Conservation (phyloP, 257 asterid genomes). For the Solanum clarkiae region DNA sequence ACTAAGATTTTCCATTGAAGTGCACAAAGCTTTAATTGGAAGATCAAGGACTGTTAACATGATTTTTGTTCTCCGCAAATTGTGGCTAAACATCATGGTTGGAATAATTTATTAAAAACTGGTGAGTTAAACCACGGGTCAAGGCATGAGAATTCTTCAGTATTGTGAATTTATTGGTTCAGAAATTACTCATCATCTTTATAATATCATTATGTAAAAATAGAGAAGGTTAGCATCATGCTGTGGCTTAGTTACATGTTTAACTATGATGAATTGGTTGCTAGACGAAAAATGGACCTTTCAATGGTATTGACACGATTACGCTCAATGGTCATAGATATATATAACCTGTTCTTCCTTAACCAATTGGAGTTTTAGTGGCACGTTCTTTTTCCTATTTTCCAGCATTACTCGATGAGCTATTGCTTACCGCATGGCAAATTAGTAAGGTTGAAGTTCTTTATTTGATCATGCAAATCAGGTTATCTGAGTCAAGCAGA, state of each 20-base stretch:
- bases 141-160: background rate
- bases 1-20: background rate
- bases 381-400: background rate
- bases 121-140: background rate
- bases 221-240: background rate
- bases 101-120: background rate
- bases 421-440: background rate
- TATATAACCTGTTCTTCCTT: background rate
- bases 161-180: background rate
- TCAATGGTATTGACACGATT: background rate
- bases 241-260: background rate
- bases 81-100: background rate
- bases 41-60: background rate
- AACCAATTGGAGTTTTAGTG: background rate
- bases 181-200: background rate
- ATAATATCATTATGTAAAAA: background rate
- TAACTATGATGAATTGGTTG: background rate
- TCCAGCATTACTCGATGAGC: background rate
- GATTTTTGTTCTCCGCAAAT: background rate
- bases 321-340: background rate
- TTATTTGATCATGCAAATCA: conserved; percentile 8
- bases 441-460: background rate
- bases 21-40: background rate
- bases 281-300: background rate
- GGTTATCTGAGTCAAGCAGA: conserved; percentile 12